These are phyloP conservation scores for Naganishia randhawae DNA, from an alignment of 768 basidiomycete species.

Conservation along the genomic window DNA sequence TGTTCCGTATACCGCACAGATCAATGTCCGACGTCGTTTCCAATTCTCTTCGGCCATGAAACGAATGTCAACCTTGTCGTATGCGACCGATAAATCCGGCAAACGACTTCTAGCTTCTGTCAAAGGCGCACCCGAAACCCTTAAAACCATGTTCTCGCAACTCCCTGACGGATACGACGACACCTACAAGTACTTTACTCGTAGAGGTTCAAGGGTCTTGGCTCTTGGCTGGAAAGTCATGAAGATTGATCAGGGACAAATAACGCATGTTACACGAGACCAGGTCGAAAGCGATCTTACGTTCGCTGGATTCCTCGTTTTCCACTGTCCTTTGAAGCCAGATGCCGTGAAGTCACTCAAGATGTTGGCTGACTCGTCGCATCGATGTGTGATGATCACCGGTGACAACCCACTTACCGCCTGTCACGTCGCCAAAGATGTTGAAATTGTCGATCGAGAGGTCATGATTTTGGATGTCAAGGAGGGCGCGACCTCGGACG, in stretches of 20 bases:
- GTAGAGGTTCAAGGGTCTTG: conserved; percentile 86
- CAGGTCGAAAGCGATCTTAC: conserved; percentile 70
- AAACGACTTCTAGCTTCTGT: conserved; percentile 57
- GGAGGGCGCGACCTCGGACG: conserved; percentile 69
- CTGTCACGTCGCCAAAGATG: conserved; percentile 88
- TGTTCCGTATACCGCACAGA: conserved; percentile 54
- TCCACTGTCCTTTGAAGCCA: conserved; percentile 93
- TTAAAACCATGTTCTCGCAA: conserved; percentile 73
- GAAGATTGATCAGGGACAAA: conserved; percentile 71
- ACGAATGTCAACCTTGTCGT: conserved; percentile 86
- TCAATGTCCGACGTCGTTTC: conserved; percentile 83
- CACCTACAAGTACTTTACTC: conserved; percentile 89
- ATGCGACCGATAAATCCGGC: conserved; percentile 39
- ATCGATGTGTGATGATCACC: conserved; percentile 98
- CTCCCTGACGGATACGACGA: conserved; percentile 83
- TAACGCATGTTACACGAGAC: conserved; percentile 80
- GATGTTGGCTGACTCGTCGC: conserved; percentile 93
- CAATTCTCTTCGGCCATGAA: conserved; percentile 97
- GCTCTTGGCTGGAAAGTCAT: conserved; percentile 85
- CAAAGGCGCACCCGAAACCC: conserved; percentile 96
- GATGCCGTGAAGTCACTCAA: conserved; percentile 87
- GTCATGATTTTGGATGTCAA: conserved; percentile 85
- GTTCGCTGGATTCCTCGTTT: conserved; percentile 96
- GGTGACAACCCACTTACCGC: conserved; percentile 98
- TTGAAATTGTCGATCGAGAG: conserved; percentile 94